A percentile compares a stretch with the other conserved stretches of the same genome.
Evolutionary conservation across 192 early-diverging fungal genomes (phyloP).

Genomic region (Linnemannia schmuckeri): DNA sequence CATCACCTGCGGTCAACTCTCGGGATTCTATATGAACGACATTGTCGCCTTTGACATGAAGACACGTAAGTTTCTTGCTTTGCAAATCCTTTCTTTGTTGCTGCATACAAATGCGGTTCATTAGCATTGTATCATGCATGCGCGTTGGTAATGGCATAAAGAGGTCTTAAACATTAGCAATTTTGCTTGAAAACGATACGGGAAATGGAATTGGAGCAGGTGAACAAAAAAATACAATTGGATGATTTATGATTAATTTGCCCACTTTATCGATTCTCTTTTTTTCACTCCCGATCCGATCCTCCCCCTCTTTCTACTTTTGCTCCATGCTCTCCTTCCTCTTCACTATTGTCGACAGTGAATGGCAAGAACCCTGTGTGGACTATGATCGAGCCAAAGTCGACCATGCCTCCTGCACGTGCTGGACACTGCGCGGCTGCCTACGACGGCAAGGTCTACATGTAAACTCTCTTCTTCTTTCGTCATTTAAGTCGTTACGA

Average conservation of each 20-base stretch:
- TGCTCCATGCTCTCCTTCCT: too few species aligned
- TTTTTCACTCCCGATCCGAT: not conserved
- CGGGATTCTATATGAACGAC: slow-evolving; percentile 62
- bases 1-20: slow-evolving; percentile 62
- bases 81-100: not conserved
- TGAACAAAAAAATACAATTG: not conserved
- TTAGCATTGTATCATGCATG: too few species aligned
- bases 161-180: too few species aligned
- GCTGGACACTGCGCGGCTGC: slow-evolving; percentile 53
- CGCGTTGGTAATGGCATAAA: too few species aligned
- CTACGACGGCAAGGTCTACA: slow-evolving; percentile 49
- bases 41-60: slow-evolving; percentile 63
- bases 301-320: too few species aligned
- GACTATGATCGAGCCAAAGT: slow-evolving; percentile 43
- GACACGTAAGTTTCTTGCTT: slow-evolving; percentile 53
- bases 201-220: too few species aligned
- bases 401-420: slow-evolving; percentile 46
- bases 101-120: not conserved
- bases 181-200: too few species aligned
- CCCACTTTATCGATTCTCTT: not conserved
- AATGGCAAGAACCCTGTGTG: slow-evolving; percentile 49
- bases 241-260: not conserved
- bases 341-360: slow-evolving; percentile 15
- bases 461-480: slow-evolving; percentile 13
- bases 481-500: not conserved